phyloP scores from a whole-genome alignment of 2,329 filamentous ascomycete genomes.

The Beauveria varroae region DNA sequence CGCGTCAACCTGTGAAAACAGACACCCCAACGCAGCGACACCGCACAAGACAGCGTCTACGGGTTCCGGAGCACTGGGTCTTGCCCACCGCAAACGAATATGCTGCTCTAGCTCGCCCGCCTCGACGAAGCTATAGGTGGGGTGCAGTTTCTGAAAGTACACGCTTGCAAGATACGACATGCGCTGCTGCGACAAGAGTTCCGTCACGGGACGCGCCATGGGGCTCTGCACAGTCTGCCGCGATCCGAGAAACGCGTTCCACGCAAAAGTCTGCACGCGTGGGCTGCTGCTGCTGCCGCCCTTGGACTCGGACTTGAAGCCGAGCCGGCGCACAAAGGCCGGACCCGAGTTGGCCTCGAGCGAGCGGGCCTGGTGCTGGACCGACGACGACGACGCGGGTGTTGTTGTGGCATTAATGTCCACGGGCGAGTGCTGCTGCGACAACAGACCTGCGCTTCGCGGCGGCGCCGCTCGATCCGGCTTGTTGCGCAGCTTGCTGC shows the following conservation, averaged over 20 bases:
- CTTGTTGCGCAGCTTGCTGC: slow-evolving; percentile 12
- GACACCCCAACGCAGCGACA: slow-evolving; percentile 44
- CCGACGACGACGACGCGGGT: slow-evolving; percentile 20
- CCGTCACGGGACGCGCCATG: slow-evolving; percentile 30
- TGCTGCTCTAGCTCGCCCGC: slow-evolving; percentile 22
- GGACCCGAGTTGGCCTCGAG: slow-evolving; percentile 51
- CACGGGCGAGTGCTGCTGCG: slow-evolving; percentile 4
- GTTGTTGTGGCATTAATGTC: slow-evolving; percentile 13
- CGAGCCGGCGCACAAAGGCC: slow-evolving; percentile 46
- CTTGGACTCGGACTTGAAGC: slow-evolving; percentile 43
- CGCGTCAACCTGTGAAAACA: slow-evolving; percentile 40
- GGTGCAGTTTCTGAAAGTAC: slow-evolving; percentile 47
- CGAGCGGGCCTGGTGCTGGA: slow-evolving; percentile 21
- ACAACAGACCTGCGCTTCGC: not conserved
- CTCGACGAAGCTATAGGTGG: slow-evolving; percentile 43
- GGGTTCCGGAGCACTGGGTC: slow-evolving; percentile 20
- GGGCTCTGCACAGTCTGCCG: slow-evolving; percentile 17
- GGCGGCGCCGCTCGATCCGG: slow-evolving; percentile 2
- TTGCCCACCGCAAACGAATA: slow-evolving; percentile 27
- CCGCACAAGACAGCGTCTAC: slow-evolving; percentile 45
- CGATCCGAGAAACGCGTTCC: slow-evolving; percentile 37
- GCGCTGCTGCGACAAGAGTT: slow-evolving; percentile 38
- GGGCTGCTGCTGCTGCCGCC: slow-evolving; percentile 31
- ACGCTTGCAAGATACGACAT: slow-evolving; percentile 37
- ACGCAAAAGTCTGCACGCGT: slow-evolving; percentile 47